A percentile compares a stretch with the other conserved stretches of the same genome.
phyloP scores from a whole-genome alignment of 257 asterid species.

The Gentiana dahurica region DNA sequence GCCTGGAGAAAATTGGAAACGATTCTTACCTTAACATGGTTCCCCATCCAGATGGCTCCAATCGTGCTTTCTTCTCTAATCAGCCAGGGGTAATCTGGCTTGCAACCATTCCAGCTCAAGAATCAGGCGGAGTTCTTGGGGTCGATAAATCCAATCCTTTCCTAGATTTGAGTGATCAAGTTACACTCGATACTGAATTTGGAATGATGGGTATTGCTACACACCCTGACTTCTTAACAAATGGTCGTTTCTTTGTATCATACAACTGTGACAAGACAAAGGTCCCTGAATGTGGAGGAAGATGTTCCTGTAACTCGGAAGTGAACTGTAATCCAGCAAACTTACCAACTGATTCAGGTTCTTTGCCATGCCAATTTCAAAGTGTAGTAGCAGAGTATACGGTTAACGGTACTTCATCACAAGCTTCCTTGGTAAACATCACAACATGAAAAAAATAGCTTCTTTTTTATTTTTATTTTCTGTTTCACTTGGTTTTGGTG shows the following conservation, averaged over 20 bases:
- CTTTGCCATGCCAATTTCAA: conserved; percentile 73
- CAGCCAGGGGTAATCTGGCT: conserved; percentile 79
- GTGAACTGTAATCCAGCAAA: conserved; percentile 33
- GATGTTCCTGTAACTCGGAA: conserved; percentile 56
- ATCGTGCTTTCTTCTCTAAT: conserved; percentile 69
- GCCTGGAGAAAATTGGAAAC: conserved; percentile 80
- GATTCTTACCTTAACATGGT: conserved; percentile 68
- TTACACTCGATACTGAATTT: conserved; percentile 53
- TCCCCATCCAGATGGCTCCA: conserved; percentile 82
- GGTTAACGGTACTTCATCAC: conserved; percentile 43
- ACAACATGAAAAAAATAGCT: not conserved
- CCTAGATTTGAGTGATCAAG: conserved; percentile 70
- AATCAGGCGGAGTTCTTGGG: conserved; percentile 48
- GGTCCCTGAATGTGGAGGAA: conserved; percentile 70
- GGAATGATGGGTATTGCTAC: conserved; percentile 80
- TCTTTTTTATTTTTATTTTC: not conserved
- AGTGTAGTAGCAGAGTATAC: conserved; percentile 72
- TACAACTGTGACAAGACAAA: conserved; percentile 70
- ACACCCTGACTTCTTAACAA: conserved; percentile 56
- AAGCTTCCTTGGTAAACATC: conserved; percentile 45
- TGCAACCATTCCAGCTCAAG: conserved; percentile 60
- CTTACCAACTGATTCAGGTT: conserved; percentile 43
- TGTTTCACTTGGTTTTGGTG: not conserved
- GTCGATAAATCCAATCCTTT: conserved; percentile 49
- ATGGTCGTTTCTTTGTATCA: conserved; percentile 82